A percentile compares a stretch with the other conserved stretches of the same genome.
Conservation (phyloP, 495 filamentous ascomycete species). For the Haplographium delicatum region DNA sequence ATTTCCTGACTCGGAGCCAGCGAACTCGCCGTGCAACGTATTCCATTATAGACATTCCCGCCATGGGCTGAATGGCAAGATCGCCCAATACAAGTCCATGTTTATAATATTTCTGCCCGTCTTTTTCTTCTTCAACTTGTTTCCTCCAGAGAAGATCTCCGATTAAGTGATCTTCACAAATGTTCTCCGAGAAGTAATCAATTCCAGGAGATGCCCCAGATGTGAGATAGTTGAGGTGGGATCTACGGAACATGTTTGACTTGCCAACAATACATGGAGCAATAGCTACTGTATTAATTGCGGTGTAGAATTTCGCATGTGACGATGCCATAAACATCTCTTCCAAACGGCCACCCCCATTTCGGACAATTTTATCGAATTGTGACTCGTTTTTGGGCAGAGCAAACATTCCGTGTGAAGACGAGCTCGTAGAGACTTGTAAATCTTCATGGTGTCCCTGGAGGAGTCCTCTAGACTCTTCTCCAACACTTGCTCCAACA, state of each 20-base stretch:
- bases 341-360: constrained; percentile 78
- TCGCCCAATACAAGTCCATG: constrained; percentile 83
- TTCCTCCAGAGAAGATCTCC: constrained; percentile 84
- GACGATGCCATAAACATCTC: constrained; percentile 91
- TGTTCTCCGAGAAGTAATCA: constrained; percentile 89
- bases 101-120: constrained; percentile 56
- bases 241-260: constrained; percentile 95
- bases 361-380: constrained; percentile 29
- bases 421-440: constrained; percentile 25
- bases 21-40: constrained; percentile 81
- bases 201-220: constrained; percentile 57
- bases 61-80: constrained; percentile 84
- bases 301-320: constrained; percentile 97
- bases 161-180: constrained; percentile 97
- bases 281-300: constrained; percentile 87
- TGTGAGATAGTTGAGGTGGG: constrained; percentile 58
- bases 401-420: constrained; percentile 13
- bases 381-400: constrained; percentile 22
- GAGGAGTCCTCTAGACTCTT: constrained; percentile 41
- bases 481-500: constrained; percentile 32
- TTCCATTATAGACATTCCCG: constrained; percentile 67
- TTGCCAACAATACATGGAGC: constrained; percentile 96
- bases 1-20: constrained; percentile 93
- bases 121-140: constrained; percentile 39
- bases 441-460: constrained; percentile 7